These are phyloP conservation scores for Verticillium nubilum DNA, from an alignment of 2,329 filamentous ascomycete species.

Conservation along the genomic window DNA sequence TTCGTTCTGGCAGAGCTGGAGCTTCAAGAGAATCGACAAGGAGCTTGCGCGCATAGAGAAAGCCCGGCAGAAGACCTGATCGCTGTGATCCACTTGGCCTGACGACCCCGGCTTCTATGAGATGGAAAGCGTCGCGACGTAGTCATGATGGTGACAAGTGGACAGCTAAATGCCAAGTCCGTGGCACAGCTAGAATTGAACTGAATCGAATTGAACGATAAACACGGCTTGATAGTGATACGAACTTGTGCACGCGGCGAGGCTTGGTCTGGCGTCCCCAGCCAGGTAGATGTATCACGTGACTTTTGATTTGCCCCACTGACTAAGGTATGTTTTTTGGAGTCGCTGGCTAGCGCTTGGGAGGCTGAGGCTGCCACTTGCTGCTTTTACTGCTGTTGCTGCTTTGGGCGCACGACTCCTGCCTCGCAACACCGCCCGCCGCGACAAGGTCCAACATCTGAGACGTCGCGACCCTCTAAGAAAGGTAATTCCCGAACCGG, in stretches of 20 bases:
- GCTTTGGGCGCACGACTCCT: background rate
- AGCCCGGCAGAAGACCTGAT: conserved; percentile 5
- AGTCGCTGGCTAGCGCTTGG: background rate
- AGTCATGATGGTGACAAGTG: too few species aligned
- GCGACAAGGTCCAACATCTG: background rate
- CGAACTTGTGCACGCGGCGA: too few species aligned
- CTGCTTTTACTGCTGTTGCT: background rate
- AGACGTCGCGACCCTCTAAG: background rate
- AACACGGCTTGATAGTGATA: too few species aligned
- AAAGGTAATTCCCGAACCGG: background rate
- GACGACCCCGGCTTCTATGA: too few species aligned
- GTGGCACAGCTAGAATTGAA: too few species aligned
- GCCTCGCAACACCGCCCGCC: background rate
- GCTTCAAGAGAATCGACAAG: conserved; percentile 33
- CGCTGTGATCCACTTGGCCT: too few species aligned
- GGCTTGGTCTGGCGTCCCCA: too few species aligned
- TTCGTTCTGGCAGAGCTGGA: conserved; percentile 24
- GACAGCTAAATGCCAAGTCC: too few species aligned
- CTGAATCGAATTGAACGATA: too few species aligned
- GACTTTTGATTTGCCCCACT: background rate
- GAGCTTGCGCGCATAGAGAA: conserved; percentile 26
- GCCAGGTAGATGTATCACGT: background rate
- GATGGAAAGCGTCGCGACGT: too few species aligned
- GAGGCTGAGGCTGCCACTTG: background rate
- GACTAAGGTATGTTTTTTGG: background rate